Percentiles rank a stretch among this genome's conserved stretches.
These are phyloP conservation scores for Leccinum fuscescens DNA, from an alignment of 1,284 basidiomycete species.

Conservation along the genomic window DNA sequence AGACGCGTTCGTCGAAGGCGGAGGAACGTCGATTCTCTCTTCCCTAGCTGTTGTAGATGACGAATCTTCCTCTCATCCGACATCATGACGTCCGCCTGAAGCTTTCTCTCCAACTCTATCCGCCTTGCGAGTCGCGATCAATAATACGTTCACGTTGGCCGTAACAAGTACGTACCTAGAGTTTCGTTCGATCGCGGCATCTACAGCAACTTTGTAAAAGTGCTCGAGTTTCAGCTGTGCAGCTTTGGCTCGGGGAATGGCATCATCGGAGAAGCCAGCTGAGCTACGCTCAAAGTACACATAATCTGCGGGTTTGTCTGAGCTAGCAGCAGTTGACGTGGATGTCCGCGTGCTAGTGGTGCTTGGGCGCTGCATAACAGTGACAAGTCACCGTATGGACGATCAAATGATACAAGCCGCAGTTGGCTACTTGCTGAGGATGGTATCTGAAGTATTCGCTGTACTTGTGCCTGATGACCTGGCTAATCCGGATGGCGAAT, in stretches of 20 bases:
- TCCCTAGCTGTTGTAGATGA: constrained; percentile 78
- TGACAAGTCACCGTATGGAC: not conserved
- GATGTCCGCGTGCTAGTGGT: constrained; percentile 30
- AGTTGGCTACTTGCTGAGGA: not conserved
- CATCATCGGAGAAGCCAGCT: constrained; percentile 68
- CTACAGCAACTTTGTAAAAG: constrained; percentile 90
- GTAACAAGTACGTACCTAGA: constrained; percentile 53
- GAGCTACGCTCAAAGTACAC: constrained; percentile 85
- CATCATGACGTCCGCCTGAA: constrained; percentile 61
- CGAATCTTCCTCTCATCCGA: constrained; percentile 79
- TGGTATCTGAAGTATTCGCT: not conserved
- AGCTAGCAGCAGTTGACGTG: constrained; percentile 18
- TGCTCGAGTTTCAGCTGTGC: constrained; percentile 91
- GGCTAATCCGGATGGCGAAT: not conserved
- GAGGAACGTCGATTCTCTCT: constrained; percentile 83
- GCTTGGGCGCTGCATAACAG: constrained; percentile 31
- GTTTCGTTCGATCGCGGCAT: constrained; percentile 88
- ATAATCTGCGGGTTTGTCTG: constrained; percentile 51
- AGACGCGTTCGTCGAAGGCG: constrained; percentile 78
- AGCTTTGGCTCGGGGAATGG: constrained; percentile 77
- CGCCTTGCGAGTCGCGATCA: constrained; percentile 50
- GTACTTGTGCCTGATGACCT: not conserved
- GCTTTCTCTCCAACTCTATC: constrained; percentile 78
- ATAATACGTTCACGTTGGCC: not conserved
- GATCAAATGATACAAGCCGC: not conserved